Evolutionary conservation across 2,329 filamentous ascomycete species (phyloP), one percentile per base, ranked within the genome.

Genomic region (Epichloe sp.): DNA sequence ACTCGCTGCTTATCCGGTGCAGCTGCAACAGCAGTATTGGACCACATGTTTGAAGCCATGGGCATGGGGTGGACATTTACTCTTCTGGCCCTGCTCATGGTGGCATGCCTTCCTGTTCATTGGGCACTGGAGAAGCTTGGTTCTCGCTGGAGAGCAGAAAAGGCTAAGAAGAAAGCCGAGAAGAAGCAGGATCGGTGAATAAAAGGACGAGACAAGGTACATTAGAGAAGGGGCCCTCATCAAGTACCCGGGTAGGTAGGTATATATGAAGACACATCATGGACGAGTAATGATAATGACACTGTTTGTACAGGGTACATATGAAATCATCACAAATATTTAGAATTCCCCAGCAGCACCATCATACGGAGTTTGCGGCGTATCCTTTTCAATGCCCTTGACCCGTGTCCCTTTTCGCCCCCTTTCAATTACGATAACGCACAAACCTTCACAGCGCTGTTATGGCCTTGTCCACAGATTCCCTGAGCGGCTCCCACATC

Each of bases 401-500:
- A 37, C 41, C 14, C 3, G n/a, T 21, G 17, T 41, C 14, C 8
- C 5, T 17, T 44, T 26, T 11, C 41, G 41, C 15, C 31, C 15
- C 11, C 2, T 21, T 35, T 5, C 17, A 23, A 2, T 23, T 19
- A 21, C 17, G 21, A 5, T 42, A 7, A 21, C 26, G 31, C 26
- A 8, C 11, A 19, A 36, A 12, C 17, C 26, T 44, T 47, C 23
- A 52, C 50, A 54, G 21, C n/a, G 80, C 82, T 57, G 80, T 74
- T 53, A 83, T 75, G 8, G 83, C 82, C 55, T 75, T 70, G 64
- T 90, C 85, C 55, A 85, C 59, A 15, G 84, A 78, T 57, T 81
- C 75, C 62, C 86, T 78, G 64, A 86, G 81, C 17, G 76, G 75
- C 67, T 98, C 93, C 93, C 93, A 98, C 52, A 91, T 91, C 61